These are phyloP conservation scores for Luffa acutangula DNA, from an alignment of 306 rosid species.

Conservation along the genomic window DNA sequence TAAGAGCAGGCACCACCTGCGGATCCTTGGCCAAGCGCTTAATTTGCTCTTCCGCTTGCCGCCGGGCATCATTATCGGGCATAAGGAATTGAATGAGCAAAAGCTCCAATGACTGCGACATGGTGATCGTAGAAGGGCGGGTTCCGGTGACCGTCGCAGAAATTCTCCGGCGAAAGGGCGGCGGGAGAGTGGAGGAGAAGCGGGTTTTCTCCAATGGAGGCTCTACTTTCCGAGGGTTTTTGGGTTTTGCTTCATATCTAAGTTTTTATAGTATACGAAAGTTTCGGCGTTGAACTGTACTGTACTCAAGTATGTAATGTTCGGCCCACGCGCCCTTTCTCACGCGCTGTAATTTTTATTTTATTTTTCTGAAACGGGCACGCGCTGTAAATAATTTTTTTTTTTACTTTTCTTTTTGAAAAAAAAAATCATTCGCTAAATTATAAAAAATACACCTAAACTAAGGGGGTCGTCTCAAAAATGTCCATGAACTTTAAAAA, in stretches of 20 bases:
- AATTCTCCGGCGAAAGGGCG: background rate
- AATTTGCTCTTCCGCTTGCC: constrained; percentile 96
- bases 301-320: background rate
- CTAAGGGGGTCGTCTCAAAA: too few species aligned
- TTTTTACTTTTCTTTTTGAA: too few species aligned
- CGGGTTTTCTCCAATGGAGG: constrained; percentile 1
- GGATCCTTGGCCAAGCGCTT: constrained; percentile 92
- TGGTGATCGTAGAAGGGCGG: background rate
- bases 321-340: background rate
- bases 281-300: background rate
- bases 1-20: constrained; percentile 77
- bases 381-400: too few species aligned
- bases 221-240: constrained; percentile 12
- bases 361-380: too few species aligned
- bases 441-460: too few species aligned
- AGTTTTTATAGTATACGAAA: constrained; percentile 8
- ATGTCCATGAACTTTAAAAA: too few species aligned
- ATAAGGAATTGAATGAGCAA: constrained; percentile 82
- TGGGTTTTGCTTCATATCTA: constrained; percentile 11
- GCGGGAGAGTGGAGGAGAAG: background rate
- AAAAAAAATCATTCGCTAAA: too few species aligned
- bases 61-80: constrained; percentile 98
- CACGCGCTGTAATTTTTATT: background rate
- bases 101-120: constrained; percentile 94
- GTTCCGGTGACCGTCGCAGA: background rate